Conservation (phyloP, 2,329 filamentous ascomycete species). For the Claviceps capensis region DNA sequence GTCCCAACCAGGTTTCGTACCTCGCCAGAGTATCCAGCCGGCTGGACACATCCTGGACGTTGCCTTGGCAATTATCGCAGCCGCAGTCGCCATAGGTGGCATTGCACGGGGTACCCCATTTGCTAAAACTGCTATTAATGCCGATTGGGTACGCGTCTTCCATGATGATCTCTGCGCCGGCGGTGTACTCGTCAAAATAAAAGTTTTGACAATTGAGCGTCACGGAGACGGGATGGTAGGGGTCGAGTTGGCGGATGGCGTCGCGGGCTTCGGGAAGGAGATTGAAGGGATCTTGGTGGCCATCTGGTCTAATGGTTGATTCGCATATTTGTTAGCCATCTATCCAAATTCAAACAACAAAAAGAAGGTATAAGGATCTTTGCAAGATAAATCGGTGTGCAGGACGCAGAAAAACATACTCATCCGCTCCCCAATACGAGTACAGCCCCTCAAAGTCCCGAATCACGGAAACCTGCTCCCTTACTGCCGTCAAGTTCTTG, state of each 20-base stretch:
- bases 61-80: slow-evolving; percentile 44
- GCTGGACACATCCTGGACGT: slow-evolving; percentile 34
- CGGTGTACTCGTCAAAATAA: slow-evolving; percentile 40
- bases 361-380: no score
- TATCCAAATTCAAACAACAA: no score
- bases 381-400: no score
- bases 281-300: slow-evolving; percentile 39
- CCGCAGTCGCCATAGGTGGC: slow-evolving; percentile 47
- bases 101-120: slow-evolving; percentile 44
- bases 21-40: slow-evolving; percentile 24
- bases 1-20: slow-evolving; percentile 27
- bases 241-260: slow-evolving; percentile 36
- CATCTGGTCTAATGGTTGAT: slow-evolving; percentile 30
- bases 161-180: slow-evolving; percentile 44
- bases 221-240: slow-evolving; percentile 46
- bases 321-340: no score
- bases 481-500: slow-evolving; percentile 27
- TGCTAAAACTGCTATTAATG: slow-evolving; percentile 38
- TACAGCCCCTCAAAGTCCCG: slow-evolving; percentile 26
- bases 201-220: slow-evolving; percentile 50
- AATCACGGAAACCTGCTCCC: slow-evolving; percentile 24
- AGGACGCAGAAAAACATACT: slow-evolving; percentile 17
- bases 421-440: slow-evolving; percentile 32
- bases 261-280: slow-evolving; percentile 28
- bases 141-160: slow-evolving; percentile 46